These are phyloP conservation scores for Paradendryphiella salina DNA, from an alignment of 2,329 filamentous ascomycete species.

Conservation along the genomic window DNA sequence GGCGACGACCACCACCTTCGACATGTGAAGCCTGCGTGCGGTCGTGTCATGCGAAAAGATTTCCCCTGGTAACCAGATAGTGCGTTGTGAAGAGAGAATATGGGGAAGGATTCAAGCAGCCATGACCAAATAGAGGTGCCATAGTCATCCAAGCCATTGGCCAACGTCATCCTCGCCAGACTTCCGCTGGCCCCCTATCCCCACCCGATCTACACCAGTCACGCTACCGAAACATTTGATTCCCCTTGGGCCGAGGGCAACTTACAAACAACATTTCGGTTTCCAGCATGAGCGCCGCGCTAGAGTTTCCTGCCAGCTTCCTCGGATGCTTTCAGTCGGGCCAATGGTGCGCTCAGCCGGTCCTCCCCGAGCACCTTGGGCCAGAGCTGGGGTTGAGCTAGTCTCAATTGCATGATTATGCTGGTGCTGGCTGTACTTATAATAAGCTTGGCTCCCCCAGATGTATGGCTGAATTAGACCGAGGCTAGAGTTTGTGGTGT, in stretches of 20 bases:
- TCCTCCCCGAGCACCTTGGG: conserved; percentile 33
- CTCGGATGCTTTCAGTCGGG: conserved; percentile 39
- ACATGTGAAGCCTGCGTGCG: conserved; percentile 39
- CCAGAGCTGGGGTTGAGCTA: conserved; percentile 13
- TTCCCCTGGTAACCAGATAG: not conserved
- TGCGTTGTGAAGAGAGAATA: not conserved
- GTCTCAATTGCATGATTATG: conserved; percentile 14
- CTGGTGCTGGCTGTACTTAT: conserved; percentile 28
- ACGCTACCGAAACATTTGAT: conserved; percentile 18
- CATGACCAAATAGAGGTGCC: conserved; percentile 8
- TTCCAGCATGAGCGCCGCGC: conserved; percentile 11
- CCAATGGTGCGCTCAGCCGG: conserved; percentile 45
- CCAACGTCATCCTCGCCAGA: conserved; percentile 41
- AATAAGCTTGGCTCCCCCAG: conserved; percentile 36
- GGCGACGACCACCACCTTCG: conserved; percentile 12
- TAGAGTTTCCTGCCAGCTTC: conserved; percentile 21
- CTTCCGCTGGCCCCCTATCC: conserved; percentile 31
- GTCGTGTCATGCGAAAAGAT: conserved; percentile 23
- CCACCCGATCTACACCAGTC: conserved; percentile 29
- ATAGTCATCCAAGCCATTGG: conserved; percentile 35
- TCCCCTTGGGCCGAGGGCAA: conserved; percentile 45
- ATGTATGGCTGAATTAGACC: conserved; percentile 15
- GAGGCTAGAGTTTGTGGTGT: conserved; percentile 33
- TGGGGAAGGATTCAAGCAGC: not conserved
- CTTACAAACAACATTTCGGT: conserved; percentile 12